Percentiles rank a stretch among this genome's conserved stretches.
These are phyloP conservation scores for Emergomyces africanus DNA, from an alignment of 2,329 filamentous ascomycete species.

Conservation along the genomic window DNA sequence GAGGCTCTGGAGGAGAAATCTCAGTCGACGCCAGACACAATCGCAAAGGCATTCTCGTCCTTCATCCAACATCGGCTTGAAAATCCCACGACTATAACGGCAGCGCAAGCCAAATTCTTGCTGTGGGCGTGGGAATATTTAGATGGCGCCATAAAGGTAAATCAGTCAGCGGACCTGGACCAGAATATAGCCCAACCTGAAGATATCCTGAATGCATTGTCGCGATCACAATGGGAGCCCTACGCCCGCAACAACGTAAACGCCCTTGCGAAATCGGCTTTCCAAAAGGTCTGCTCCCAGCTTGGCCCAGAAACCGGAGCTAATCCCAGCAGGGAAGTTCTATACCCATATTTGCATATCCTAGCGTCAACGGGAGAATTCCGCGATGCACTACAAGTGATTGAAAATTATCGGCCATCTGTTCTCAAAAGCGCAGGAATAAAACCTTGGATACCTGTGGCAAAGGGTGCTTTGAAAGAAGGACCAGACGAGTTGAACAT, in stretches of 20 bases:
- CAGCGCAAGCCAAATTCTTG: slow-evolving; percentile 51
- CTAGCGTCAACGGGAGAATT: slow-evolving; percentile 45
- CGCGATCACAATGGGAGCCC: slow-evolving; percentile 22
- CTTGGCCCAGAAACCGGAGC: neutral
- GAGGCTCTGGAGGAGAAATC: slow-evolving; percentile 50
- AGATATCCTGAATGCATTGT: slow-evolving; percentile 28
- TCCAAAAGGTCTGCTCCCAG: slow-evolving; percentile 17
- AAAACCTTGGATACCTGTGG: slow-evolving; percentile 38
- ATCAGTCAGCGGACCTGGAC: neutral
- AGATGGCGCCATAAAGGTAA: slow-evolving; percentile 16
- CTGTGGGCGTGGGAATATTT: slow-evolving; percentile 50
- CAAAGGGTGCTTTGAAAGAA: slow-evolving; percentile 39
- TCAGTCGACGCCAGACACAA: slow-evolving; percentile 48
- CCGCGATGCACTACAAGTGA: slow-evolving; percentile 38
- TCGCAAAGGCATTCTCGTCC: slow-evolving; percentile 51
- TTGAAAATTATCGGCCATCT: slow-evolving; percentile 30
- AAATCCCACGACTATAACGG: slow-evolving; percentile 44
- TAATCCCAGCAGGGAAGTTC: slow-evolving; percentile 21
- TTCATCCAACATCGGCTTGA: slow-evolving; percentile 48
- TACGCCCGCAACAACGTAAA: slow-evolving; percentile 27
- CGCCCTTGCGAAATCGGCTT: slow-evolving; percentile 27
- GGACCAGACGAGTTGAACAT: slow-evolving; percentile 25
- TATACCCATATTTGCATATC: slow-evolving; percentile 36
- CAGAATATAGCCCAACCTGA: slow-evolving; percentile 15
- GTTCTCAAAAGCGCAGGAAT: slow-evolving; percentile 15